Percentiles rank a stretch among this genome's conserved stretches.
Conservation (phyloP, 2,329 filamentous ascomycete species). For the Fusarium brevicatenulatum region DNA sequence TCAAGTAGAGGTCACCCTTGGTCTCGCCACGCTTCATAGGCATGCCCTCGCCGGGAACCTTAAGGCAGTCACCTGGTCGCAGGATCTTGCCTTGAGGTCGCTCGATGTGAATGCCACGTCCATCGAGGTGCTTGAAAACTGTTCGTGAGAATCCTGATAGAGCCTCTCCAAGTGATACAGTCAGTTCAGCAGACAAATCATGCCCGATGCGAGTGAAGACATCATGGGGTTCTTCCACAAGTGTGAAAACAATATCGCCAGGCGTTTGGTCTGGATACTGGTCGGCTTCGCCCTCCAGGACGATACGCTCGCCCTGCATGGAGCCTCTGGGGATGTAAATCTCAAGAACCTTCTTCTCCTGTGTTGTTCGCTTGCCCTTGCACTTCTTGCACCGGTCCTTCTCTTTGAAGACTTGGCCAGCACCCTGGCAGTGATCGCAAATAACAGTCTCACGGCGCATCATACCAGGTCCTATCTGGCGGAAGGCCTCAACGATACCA, state of each 20-base stretch:
- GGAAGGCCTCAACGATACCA: slow-evolving; percentile 80
- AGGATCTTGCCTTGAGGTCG: slow-evolving; percentile 85
- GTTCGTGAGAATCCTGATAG: slow-evolving; percentile 90
- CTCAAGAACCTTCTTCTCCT: slow-evolving; percentile 93
- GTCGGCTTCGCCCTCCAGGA: slow-evolving; percentile 92
- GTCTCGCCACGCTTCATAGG: slow-evolving; percentile 85
- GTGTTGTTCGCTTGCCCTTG: slow-evolving; percentile 88
- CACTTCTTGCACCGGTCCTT: slow-evolving; percentile 99
- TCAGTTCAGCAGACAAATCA: slow-evolving; percentile 84
- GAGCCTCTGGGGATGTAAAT: slow-evolving; percentile 94
- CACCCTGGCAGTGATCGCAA: slow-evolving; percentile 85
- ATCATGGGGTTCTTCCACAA: slow-evolving; percentile 84
- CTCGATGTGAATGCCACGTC: slow-evolving; percentile 84
- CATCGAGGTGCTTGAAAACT: slow-evolving; percentile 92
- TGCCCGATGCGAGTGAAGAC: slow-evolving; percentile 84
- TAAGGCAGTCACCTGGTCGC: slow-evolving; percentile 84
- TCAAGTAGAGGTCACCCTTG: slow-evolving; percentile 87
- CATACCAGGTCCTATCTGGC: slow-evolving; percentile 86
- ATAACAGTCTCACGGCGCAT: slow-evolving; percentile 81
- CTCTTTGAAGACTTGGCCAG: slow-evolving; percentile 89
- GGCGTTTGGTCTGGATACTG: slow-evolving; percentile 89
- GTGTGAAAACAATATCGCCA: slow-evolving; percentile 90
- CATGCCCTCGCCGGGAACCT: slow-evolving; percentile 92
- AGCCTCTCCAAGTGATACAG: slow-evolving; percentile 84
- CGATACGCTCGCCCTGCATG: slow-evolving; percentile 87